Base-by-base conservation (phyloP, 768 basidiomycete species). In the Dictyophora rubrovolvata region DNA sequence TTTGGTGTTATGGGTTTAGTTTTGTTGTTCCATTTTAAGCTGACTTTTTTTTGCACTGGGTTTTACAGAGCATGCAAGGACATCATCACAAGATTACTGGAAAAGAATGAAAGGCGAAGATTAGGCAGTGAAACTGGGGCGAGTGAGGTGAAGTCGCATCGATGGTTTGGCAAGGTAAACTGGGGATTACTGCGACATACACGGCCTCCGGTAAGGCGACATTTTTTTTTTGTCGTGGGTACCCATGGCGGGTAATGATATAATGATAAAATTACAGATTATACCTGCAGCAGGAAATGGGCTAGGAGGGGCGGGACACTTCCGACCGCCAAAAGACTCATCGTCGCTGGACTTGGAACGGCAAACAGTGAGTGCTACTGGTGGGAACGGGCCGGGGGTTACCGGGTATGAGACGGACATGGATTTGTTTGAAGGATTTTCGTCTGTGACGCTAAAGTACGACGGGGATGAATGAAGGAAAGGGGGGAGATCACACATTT, bases 141-240 rank as follows among this genome's bases (percentile, higher is more conserved):
- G 59, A 95, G 93, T 69, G 96, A 99, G 73, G 93, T 99, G 66
- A 99, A 98, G 76, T 86, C 89, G 60, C 96, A 98, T 80, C 93
- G 91, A 70, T 99, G 96, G 96, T 99, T 99, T 75, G 75, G 77
- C 28, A 93, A 92, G 66, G 85, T 95, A 69, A 94, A 92, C 74
- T 99, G 95, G 96, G 96, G 95, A 21, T 77, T 99, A 58, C 73
- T 99, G 69, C 80, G 96, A 65, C 88, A 98, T 72, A 86, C 83
- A 65, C 85, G 84, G 68, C 96, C 96, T 56, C 96, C 96, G 75
- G 91, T 94, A 72, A 67, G 91, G 69, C 20, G 16, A 6, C 14
- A 7, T 1, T 61, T 48, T 21, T 46, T 9, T 8, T 42, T 28
- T 36, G 42, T 46, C 20, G 17, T 2, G 23, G 3, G n/a, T 75